Evolutionary conservation across 805 yeast genomes (phyloP).

Genomic region (Ogataea parapolymorpha): DNA sequence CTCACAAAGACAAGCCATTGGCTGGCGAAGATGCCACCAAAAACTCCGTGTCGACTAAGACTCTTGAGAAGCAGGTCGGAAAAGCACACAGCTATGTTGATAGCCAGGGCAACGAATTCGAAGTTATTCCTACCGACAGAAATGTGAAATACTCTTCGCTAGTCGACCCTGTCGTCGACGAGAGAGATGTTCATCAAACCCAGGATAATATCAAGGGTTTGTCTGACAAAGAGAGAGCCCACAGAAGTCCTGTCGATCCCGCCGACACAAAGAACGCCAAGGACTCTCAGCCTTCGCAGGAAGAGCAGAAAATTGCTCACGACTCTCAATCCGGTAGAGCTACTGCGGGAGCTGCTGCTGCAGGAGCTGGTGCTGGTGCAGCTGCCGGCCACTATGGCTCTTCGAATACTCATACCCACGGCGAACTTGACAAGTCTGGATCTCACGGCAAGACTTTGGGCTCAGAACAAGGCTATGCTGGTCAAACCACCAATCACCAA

Average conservation of each 20-base stretch:
- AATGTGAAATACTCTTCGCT: conserved; percentile 27
- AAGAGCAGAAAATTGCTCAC: background rate
- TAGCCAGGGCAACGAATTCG: conserved; percentile 10
- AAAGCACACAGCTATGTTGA: conserved; percentile 9
- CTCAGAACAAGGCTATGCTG: background rate
- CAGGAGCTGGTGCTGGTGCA: background rate
- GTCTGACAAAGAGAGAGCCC: background rate
- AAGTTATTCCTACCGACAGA: conserved; percentile 12
- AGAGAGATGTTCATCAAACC: conserved; percentile 17
- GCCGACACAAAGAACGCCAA: background rate
- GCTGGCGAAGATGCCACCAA: conserved; percentile 9
- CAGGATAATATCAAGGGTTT: conserved; percentile 1
- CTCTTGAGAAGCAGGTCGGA: conserved; percentile 8
- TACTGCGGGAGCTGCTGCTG: background rate
- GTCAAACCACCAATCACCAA: background rate
- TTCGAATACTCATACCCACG: background rate
- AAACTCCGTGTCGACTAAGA: conserved; percentile 10
- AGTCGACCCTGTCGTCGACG: conserved; percentile 27
- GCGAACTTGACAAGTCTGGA: no score
- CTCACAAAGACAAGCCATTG: background rate
- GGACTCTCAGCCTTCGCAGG: background rate
- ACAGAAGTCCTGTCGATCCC: background rate
- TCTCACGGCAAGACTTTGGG: no score
- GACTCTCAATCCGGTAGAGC: background rate
- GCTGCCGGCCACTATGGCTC: background rate